Evolutionary conservation across 2,329 filamentous ascomycete species (phyloP).

Genomic region (Phialocephala subalpina): DNA sequence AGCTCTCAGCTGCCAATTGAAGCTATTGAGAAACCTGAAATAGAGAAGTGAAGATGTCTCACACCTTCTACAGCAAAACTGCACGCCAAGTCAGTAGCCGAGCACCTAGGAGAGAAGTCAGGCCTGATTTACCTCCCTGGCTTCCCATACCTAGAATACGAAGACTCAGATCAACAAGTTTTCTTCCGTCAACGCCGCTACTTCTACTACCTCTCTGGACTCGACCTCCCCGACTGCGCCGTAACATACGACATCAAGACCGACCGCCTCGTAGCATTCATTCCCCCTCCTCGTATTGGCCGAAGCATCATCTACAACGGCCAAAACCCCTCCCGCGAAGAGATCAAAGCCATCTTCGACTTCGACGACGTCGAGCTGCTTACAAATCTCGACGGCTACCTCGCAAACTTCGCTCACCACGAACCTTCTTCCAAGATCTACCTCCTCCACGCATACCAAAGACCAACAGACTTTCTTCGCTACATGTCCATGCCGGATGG

Average conservation of each 20-base stretch:
- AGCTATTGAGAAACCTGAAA: neutral
- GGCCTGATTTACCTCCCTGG: slow-evolving; percentile 66
- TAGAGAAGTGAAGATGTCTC: neutral
- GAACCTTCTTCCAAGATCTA: slow-evolving; percentile 51
- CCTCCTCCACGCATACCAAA: slow-evolving; percentile 54
- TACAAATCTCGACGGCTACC: slow-evolving; percentile 58
- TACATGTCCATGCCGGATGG: slow-evolving; percentile 7
- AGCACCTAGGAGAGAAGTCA: slow-evolving; percentile 48
- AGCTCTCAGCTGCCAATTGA: neutral
- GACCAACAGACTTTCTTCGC: slow-evolving; percentile 24
- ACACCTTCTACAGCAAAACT: slow-evolving; percentile 51
- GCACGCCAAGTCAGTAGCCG: slow-evolving; percentile 55
- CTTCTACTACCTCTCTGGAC: slow-evolving; percentile 67
- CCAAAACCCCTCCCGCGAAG: slow-evolving; percentile 63
- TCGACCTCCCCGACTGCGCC: slow-evolving; percentile 60
- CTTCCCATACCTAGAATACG: slow-evolving; percentile 55
- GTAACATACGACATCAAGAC: slow-evolving; percentile 63
- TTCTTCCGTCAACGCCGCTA: slow-evolving; percentile 67
- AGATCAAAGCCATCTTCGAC: slow-evolving; percentile 69
- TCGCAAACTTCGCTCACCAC: slow-evolving; percentile 49
- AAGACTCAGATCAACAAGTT: slow-evolving; percentile 65
- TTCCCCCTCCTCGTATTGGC: slow-evolving; percentile 44
- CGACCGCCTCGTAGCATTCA: slow-evolving; percentile 51
- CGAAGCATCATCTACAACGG: slow-evolving; percentile 69
- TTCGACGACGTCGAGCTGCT: slow-evolving; percentile 75